Base-by-base conservation (phyloP, 148 eudicot genomes). In the Chenopodium suecicum region DNA sequence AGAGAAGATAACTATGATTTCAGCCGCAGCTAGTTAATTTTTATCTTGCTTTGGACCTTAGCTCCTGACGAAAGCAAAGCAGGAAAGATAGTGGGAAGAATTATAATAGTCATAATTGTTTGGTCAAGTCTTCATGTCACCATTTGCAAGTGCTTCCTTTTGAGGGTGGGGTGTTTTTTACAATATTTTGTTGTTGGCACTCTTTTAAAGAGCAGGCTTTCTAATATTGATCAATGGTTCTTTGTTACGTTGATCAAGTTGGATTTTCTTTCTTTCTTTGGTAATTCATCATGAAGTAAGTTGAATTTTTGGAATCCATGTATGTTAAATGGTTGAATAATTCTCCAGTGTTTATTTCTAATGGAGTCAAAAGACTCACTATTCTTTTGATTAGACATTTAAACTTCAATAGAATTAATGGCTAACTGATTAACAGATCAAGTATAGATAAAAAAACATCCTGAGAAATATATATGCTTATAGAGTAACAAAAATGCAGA, bases 61-160 rank as follows among this genome's bases (percentile, higher is more conserved):
- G 62, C 22, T 56, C 17, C 62, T 56, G 62, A 12, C 3, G 62
- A 17, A 16, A 56, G 17, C 62, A 3, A 56, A 56, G 20, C 5
- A 56, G 62, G 17, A 56, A 56, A 56, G 22, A 13, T 13, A 22
- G 62, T 56, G 22, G 62, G 62, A 56, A 13, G 62, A 17, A 56
- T 32, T 41, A 17, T 46, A 70, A 7, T 25, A 0, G 74, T 70
- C 74, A 70, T 12, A 13, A 37, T 29, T 32, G 14, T 9, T 13
- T 25, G 27, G 4, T 23, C 67, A 13, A 11, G 58, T 74, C 37
- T 12, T 14, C 63, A 50, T 7, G 31, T 23, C 46, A 25, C 20
- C 62, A 47, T 22, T 37, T 76, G 31, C 52, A 76, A 60, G 50
- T 64, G 67, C 47, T 63, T 41, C 56, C 19, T 77, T 77, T 16